These are phyloP conservation scores for Ustilago crameri DNA, from an alignment of 1,284 basidiomycete species.

Conservation along the genomic window DNA sequence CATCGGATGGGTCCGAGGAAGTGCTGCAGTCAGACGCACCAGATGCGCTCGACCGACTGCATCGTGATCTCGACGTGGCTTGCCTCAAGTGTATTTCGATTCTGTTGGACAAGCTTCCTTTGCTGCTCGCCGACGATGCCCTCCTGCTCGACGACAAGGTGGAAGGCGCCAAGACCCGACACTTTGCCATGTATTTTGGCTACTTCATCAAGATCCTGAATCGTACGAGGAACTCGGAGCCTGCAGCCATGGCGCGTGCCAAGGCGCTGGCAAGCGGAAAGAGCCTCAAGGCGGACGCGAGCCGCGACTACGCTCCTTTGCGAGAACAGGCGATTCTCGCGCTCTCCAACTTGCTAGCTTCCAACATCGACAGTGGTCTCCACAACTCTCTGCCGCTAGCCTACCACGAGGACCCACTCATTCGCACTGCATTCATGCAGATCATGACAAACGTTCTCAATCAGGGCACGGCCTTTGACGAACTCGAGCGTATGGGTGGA, in stretches of 20 bases:
- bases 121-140: conserved; percentile 62
- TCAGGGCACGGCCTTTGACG: conserved; percentile 72
- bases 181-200: conserved; percentile 61
- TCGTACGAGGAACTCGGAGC: conserved; percentile 49
- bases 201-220: conserved; percentile 66
- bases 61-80: conserved; percentile 60
- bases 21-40: conserved; percentile 11
- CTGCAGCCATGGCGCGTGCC: conserved; percentile 24
- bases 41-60: conserved; percentile 56
- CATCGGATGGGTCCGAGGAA: conserved; percentile 57
- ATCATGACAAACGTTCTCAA: conserved; percentile 87
- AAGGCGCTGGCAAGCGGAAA: conserved; percentile 16
- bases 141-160: conserved; percentile 63
- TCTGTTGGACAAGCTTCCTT: conserved; percentile 58
- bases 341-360: conserved; percentile 81
- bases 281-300: conserved; percentile 16
- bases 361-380: conserved; percentile 88
- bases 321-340: conserved; percentile 70
- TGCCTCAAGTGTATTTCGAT: conserved; percentile 63
- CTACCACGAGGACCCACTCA: conserved; percentile 79
- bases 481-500: conserved; percentile 55
- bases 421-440: conserved; percentile 84
- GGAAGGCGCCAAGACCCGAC: conserved; percentile 63
- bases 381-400: conserved; percentile 86
- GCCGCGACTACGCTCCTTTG: conserved; percentile 42